Evolutionary conservation across 257 asterid species (phyloP).

Genomic region (Linderniella brevidens): DNA sequence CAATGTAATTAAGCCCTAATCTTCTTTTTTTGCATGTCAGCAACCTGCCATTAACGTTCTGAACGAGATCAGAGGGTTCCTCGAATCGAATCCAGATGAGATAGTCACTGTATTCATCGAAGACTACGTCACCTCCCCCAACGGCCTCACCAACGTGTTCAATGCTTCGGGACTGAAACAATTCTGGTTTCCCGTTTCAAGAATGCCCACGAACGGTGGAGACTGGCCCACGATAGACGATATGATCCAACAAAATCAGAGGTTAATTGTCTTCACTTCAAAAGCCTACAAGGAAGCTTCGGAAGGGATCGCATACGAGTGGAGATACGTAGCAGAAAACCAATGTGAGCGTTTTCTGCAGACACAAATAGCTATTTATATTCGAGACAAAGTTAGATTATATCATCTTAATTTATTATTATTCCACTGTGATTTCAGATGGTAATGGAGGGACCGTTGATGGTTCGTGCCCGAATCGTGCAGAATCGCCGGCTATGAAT

Average conservation of each 20-base stretch:
- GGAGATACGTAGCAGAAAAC: conserved; percentile 83
- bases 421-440: conserved; percentile 32
- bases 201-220: conserved; percentile 73
- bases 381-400: too few species aligned
- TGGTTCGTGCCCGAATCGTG: conserved; percentile 77
- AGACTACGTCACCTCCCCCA: conserved; percentile 68
- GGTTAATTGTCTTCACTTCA: conserved; percentile 82
- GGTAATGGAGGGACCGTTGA: conserved; percentile 67
- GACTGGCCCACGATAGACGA: conserved; percentile 85
- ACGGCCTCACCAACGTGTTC: conserved; percentile 57
- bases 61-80: conserved; percentile 67
- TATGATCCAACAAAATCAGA: conserved; percentile 60
- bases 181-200: conserved; percentile 72
- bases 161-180: conserved; percentile 57
- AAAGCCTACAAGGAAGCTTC: conserved; percentile 60
- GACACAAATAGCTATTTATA: not conserved
- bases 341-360: conserved; percentile 40
- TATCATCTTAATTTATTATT: conserved; percentile 1
- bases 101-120: conserved; percentile 78
- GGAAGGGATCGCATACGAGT: conserved; percentile 77
- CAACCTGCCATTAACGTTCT: conserved; percentile 64
- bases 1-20: conserved; percentile 5
- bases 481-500: conserved; percentile 68
- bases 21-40: conserved; percentile 25
- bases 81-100: conserved; percentile 69